Base-by-base conservation (phyloP, 805 yeast species). In the Lipomyces spencermartinsiae region DNA sequence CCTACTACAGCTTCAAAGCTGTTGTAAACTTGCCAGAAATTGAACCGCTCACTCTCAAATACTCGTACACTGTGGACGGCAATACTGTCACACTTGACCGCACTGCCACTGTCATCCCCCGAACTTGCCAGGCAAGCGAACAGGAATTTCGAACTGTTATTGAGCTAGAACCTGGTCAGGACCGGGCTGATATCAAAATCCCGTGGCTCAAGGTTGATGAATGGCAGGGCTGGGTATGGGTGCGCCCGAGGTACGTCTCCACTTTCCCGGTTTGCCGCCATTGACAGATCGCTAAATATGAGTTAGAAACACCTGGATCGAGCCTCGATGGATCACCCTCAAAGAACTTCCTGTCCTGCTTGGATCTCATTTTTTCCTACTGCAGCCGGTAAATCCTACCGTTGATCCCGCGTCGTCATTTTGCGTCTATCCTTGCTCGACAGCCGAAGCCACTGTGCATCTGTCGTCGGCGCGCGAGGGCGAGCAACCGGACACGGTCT, bases 321-420 rank as follows among this genome's bases (percentile, higher is more conserved):
- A 59, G 59, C 59, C 62, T 39, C 35, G 59, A 4, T 59, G 55
- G 59, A 59, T 35, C 22, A 46, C 54, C 7, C 61, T 59, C 31
- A 22, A 46, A 12, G 59, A 59, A 31, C 59, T 59, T 16, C 59
- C 54, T 5, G 59, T 19, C 7, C 37, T 31, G 12, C 55, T 59
- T 16, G 59, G 35, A 31, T 31, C 62, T 51, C 62, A 59, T 31
- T 59, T 59, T 31, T 35, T 59, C n/a, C 64, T 59, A 19, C 19
- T 59, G 3, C 63, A 59, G 25, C 62, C 62, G 14, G 37, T 37
- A 4, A 46, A 31, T 37, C 14, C 63, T 54, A 58, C 35, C 19
- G 22, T 59, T 59, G 62, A 59, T 59, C 62, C 62, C 12, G 35
- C 62, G 12, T 53, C 62, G 35, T 29, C 59, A n/a, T 49, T 59